These are phyloP conservation scores for Daldinia eschscholtzii DNA, from an alignment of 2,329 filamentous ascomycete genomes.

Conservation along the genomic window DNA sequence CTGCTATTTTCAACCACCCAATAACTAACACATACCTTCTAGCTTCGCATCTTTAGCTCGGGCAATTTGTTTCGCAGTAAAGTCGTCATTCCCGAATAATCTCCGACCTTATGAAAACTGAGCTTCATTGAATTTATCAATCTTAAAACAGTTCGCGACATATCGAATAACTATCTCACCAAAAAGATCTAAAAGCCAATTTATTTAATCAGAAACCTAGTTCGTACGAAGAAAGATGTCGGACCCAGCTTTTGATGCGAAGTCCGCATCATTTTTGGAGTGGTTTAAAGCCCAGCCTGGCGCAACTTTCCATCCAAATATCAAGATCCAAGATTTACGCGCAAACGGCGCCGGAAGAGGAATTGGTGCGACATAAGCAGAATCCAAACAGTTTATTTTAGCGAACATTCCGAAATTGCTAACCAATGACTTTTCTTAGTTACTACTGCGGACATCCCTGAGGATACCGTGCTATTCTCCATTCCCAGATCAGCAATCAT, in stretches of 20 bases:
- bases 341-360: slow-evolving; percentile 65
- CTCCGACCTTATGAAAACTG: slow-evolving; percentile 20
- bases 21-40: not conserved
- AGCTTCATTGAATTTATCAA: slow-evolving; percentile 19
- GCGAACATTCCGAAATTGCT: slow-evolving; percentile 32
- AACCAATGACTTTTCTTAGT: slow-evolving; percentile 63
- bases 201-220: not conserved
- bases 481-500: slow-evolving; percentile 81
- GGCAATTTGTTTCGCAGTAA: not conserved
- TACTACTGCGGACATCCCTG: slow-evolving; percentile 74
- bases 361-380: slow-evolving; percentile 58
- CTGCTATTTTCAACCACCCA: not conserved
- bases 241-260: slow-evolving; percentile 56
- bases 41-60: not conserved
- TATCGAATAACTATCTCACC: slow-evolving; percentile 19
- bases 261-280: slow-evolving; percentile 61
- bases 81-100: slow-evolving; percentile 28
- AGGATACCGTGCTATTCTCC: slow-evolving; percentile 83
- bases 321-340: slow-evolving; percentile 66
- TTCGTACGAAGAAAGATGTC: slow-evolving; percentile 47
- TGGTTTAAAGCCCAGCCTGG: slow-evolving; percentile 68
- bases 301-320: slow-evolving; percentile 65
- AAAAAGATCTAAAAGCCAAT: not conserved
- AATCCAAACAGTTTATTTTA: slow-evolving; percentile 10
- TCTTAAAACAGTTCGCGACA: slow-evolving; percentile 10